Percentiles rank a stretch among this genome's conserved stretches.
These are phyloP conservation scores for Botryotinia convoluta DNA, from an alignment of 2,329 filamentous ascomycete genomes.

Conservation along the genomic window DNA sequence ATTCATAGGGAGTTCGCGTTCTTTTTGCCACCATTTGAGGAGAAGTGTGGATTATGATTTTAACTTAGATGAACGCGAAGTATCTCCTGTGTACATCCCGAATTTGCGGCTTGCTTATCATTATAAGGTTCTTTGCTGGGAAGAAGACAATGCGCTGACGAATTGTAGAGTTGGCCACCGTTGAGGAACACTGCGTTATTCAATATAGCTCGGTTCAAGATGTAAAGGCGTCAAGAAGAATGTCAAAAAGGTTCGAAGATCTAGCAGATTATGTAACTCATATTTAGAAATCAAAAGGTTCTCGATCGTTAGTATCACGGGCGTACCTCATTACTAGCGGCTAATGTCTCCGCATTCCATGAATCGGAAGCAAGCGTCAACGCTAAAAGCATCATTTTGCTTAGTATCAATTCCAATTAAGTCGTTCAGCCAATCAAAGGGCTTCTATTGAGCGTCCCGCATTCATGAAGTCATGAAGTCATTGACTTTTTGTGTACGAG, in stretches of 20 bases:
- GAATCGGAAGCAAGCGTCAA: not conserved
- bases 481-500: not conserved
- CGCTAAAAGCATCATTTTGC: not conserved
- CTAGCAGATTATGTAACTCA: not conserved
- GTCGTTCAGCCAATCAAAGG: not conserved
- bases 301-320: constrained; percentile 5
- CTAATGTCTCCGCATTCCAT: not conserved
- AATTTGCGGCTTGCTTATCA: not conserved
- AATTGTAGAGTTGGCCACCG: not conserved
- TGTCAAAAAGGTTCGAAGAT: not conserved
- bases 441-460: not conserved
- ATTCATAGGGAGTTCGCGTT: not conserved
- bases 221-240: not conserved
- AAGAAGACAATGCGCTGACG: not conserved
- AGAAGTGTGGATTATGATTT: not conserved
- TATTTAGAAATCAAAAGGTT: constrained; percentile 2
- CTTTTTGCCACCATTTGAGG: not conserved
- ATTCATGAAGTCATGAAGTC: constrained; percentile 10
- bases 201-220: not conserved
- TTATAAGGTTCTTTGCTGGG: not conserved
- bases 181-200: not conserved
- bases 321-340: not conserved
- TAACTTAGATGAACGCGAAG: not conserved
- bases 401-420: not conserved
- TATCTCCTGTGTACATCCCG: not conserved